Evolutionary conservation across 2,329 filamentous ascomycete species (phyloP).

Genomic region (Fusarium sp.): DNA sequence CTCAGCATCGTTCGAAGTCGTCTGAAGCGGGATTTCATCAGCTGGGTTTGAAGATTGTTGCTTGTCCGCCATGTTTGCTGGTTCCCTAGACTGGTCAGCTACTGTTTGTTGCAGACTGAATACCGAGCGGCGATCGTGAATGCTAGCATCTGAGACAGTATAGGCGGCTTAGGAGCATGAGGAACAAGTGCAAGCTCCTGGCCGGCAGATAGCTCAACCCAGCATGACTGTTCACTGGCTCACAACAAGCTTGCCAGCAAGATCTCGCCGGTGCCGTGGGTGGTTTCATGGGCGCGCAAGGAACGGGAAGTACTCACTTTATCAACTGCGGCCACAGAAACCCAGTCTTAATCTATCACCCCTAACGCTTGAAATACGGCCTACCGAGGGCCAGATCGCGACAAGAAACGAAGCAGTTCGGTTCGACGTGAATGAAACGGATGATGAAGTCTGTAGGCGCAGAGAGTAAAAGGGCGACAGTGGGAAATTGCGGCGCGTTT

Average conservation of each 20-base stretch:
- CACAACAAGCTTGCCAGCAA: slow-evolving; percentile 1
- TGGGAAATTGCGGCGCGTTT: slow-evolving; percentile 39
- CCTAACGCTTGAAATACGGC: slow-evolving; percentile 43
- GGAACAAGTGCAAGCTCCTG: background rate
- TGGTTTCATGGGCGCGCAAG: slow-evolving; percentile 18
- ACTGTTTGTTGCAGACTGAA: slow-evolving; percentile 6
- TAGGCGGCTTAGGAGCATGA: slow-evolving; percentile 1
- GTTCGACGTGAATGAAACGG: slow-evolving; percentile 15
- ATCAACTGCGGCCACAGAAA: slow-evolving; percentile 34
- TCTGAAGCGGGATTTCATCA: slow-evolving; percentile 49
- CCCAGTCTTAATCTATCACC: slow-evolving; percentile 39
- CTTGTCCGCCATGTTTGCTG: slow-evolving; percentile 49
- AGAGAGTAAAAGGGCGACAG: slow-evolving; percentile 27
- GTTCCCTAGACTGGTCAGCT: slow-evolving; percentile 38
- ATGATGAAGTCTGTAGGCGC: slow-evolving; percentile 23
- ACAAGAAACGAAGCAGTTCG: slow-evolving; percentile 32
- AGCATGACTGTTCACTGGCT: background rate
- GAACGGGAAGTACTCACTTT: slow-evolving; percentile 40
- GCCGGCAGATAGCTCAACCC: background rate
- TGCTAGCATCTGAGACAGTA: slow-evolving; percentile 1
- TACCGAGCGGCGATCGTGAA: slow-evolving; percentile 14
- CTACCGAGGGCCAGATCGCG: slow-evolving; percentile 37
- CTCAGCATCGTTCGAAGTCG: slow-evolving; percentile 48
- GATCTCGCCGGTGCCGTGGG: background rate
- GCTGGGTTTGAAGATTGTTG: slow-evolving; percentile 39